Evolutionary conservation across 441 rosid genomes (phyloP).

Genomic region (Iberis amara): DNA sequence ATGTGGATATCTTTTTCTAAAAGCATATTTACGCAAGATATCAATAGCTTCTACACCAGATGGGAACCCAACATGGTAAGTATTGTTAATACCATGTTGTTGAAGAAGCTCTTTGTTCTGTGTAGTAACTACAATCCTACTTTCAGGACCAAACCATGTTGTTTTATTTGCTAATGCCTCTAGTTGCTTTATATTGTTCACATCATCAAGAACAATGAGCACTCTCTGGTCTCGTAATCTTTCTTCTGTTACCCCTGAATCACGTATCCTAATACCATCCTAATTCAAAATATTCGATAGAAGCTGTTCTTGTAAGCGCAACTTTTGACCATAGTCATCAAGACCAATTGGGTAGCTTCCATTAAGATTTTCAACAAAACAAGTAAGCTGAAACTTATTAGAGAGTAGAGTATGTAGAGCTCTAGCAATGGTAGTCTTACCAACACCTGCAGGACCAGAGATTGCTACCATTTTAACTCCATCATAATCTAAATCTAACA

Average conservation of each 20-base stretch:
- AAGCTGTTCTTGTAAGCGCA: conserved; percentile 9
- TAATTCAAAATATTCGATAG: conserved; percentile 5
- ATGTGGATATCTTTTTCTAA: neutral
- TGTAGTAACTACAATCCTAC: conserved; percentile 29
- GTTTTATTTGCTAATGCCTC: neutral
- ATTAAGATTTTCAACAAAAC: conserved; percentile 10
- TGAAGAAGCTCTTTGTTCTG: conserved; percentile 17
- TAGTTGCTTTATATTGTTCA: conserved; percentile 8
- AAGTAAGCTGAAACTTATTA: neutral
- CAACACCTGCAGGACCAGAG: conserved; percentile 21
- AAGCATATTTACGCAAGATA: conserved; percentile 25
- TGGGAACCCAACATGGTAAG: conserved; percentile 4
- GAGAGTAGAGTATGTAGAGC: conserved; percentile 11
- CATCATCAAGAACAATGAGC: conserved; percentile 17
- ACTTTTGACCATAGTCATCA: neutral
- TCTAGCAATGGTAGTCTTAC: conserved; percentile 25
- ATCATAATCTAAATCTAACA: conserved; percentile 6
- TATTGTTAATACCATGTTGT: neutral
- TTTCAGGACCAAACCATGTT: conserved; percentile 23
- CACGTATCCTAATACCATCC: neutral
- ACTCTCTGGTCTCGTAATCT: conserved; percentile 1
- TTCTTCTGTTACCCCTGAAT: neutral
- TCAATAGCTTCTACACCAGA: conserved; percentile 14
- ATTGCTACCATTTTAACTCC: conserved; percentile 10
- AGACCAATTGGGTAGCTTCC: neutral